phyloP scores from a whole-genome alignment of 805 yeast genomes.

The Lipomyces orientalis region DNA sequence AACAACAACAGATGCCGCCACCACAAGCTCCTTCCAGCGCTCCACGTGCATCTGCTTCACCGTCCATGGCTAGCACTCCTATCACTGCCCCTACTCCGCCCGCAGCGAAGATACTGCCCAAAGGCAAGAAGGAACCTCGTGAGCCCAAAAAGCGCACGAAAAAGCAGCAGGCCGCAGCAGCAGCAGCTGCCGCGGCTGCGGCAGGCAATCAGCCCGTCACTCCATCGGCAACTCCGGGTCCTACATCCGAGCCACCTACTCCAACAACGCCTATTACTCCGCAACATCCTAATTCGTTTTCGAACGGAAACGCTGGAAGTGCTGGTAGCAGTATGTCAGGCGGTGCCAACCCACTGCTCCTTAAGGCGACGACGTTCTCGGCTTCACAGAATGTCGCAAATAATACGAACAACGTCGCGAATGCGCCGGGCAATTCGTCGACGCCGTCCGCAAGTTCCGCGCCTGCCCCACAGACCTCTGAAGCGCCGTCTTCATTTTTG shows the following conservation, averaged over 20 bases:
- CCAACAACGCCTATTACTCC: constrained; percentile 40
- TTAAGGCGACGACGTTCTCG: constrained; percentile 31
- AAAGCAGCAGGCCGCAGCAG: constrained; percentile 25
- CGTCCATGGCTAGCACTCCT: constrained; percentile 29
- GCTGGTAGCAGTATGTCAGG: not conserved
- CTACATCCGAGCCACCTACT: constrained; percentile 38
- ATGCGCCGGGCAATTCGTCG: constrained; percentile 5
- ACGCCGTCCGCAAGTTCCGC: constrained; percentile 9
- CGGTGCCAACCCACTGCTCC: constrained; percentile 21
- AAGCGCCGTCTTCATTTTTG: constrained; percentile 25
- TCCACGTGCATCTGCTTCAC: constrained; percentile 27
- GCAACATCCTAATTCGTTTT: constrained; percentile 35
- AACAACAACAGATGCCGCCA: constrained; percentile 32
- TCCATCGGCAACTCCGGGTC: constrained; percentile 35
- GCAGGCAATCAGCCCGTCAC: constrained; percentile 33
- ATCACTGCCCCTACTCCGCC: constrained; percentile 37
- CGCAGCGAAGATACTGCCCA: constrained; percentile 25
- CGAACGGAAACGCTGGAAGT: constrained; percentile 9
- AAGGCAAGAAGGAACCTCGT: constrained; percentile 34
- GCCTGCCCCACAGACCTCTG: not conserved
- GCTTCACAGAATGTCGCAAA: constrained; percentile 29
- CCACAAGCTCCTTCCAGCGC: constrained; percentile 31
- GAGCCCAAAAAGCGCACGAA: constrained; percentile 32
- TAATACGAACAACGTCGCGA: not conserved
- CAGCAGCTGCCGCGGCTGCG: constrained; percentile 28